Percentiles rank a stretch among this genome's conserved stretches.
Evolutionary conservation across 2,329 filamentous ascomycete species (phyloP).

Genomic region (Aspergillus sclerotialis): DNA sequence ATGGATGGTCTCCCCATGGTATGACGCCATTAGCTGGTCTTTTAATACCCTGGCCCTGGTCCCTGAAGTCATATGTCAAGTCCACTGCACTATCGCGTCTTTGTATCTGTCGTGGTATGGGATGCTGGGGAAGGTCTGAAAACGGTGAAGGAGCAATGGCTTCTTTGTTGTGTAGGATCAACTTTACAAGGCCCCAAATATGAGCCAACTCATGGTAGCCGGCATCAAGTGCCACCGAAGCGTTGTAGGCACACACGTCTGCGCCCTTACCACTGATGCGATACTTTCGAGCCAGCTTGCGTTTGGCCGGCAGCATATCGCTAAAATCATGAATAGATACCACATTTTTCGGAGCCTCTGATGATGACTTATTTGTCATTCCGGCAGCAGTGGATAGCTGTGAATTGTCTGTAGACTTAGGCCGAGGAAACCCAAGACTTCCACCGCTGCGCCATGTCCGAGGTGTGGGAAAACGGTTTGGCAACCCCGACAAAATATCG

Average conservation of each 20-base stretch:
- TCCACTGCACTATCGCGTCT: constrained; percentile 28
- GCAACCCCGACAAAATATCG: constrained; percentile 37
- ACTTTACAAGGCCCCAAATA: constrained; percentile 73
- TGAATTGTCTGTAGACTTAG: constrained; percentile 41
- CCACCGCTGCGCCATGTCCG: constrained; percentile 45
- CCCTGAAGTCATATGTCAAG: constrained; percentile 20
- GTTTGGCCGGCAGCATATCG: constrained; percentile 69
- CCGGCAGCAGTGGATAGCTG: constrained; percentile 50
- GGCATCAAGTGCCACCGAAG: constrained; percentile 63
- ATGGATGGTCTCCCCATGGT: constrained; percentile 52
- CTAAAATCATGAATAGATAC: constrained; percentile 67
- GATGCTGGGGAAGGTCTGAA: constrained; percentile 61
- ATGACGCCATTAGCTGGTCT: constrained; percentile 38
- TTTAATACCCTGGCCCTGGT: constrained; percentile 27
- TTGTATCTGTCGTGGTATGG: constrained; percentile 46
- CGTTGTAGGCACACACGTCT: constrained; percentile 80
- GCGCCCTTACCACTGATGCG: constrained; percentile 73
- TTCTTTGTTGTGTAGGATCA: constrained; percentile 71
- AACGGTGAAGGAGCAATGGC: constrained; percentile 58
- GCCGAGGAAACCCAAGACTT: constrained; percentile 51
- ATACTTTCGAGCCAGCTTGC: constrained; percentile 70
- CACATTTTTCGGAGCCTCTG: constrained; percentile 54
- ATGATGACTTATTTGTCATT: constrained; percentile 43
- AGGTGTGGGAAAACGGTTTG: constrained; percentile 43
- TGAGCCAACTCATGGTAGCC: constrained; percentile 66